These are phyloP conservation scores for Guadua angustifolia DNA, from an alignment of 176 grass and related monocot species.

Conservation along the genomic window DNA sequence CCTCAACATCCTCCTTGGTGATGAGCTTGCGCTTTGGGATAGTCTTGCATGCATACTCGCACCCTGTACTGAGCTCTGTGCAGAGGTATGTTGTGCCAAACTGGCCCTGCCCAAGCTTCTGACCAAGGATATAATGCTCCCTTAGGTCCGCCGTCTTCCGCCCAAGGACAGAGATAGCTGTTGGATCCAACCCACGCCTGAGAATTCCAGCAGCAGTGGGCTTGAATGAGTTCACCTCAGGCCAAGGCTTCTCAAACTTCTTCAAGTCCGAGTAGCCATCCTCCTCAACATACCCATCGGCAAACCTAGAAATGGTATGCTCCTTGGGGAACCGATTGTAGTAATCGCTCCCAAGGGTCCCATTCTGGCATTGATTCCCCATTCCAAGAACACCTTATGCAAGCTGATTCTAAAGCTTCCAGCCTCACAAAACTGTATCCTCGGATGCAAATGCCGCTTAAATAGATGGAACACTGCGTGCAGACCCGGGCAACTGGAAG, in stretches of 20 bases:
- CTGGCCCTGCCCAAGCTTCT: constrained; percentile 85
- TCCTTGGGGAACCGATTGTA: constrained; percentile 39
- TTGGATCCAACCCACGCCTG: constrained; percentile 49
- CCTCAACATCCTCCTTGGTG: constrained; percentile 79
- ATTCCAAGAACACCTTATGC: constrained; percentile 41
- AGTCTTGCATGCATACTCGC: constrained; percentile 89
- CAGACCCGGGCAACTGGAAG: background rate
- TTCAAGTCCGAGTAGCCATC: constrained; percentile 48
- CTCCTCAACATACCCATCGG: constrained; percentile 41
- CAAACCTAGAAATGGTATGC: constrained; percentile 34
- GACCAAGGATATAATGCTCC: constrained; percentile 74
- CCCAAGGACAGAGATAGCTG: constrained; percentile 61
- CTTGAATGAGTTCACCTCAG: constrained; percentile 51
- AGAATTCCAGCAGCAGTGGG: constrained; percentile 54
- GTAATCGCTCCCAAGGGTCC: constrained; percentile 61
- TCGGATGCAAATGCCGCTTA: constrained; percentile 21
- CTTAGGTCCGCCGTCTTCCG: constrained; percentile 66
- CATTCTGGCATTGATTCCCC: constrained; percentile 65
- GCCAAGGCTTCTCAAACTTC: constrained; percentile 53
- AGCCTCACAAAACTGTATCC: constrained; percentile 44
- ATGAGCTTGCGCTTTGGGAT: constrained; percentile 84
- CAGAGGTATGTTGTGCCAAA: constrained; percentile 91
- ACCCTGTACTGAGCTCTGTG: constrained; percentile 81
- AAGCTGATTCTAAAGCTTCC: background rate
- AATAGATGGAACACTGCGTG: background rate